phyloP scores from a whole-genome alignment of 2,329 filamentous ascomycete species.

The Colletotrichum caudatum region DNA sequence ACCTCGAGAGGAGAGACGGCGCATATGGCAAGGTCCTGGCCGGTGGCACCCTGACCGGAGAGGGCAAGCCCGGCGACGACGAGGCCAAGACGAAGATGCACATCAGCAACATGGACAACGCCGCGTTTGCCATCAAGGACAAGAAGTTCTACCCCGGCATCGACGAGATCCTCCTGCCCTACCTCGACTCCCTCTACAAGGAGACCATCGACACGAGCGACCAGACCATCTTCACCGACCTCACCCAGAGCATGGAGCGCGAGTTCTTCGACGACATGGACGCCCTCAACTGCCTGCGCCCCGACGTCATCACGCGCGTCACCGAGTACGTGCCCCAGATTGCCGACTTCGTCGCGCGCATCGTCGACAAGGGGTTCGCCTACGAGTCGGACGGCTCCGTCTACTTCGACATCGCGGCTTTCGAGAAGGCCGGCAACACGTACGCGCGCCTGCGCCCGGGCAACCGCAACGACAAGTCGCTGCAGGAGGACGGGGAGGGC shows the following conservation, averaged over 20 bases:
- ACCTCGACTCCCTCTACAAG: slow-evolving; percentile 79
- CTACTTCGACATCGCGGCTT: slow-evolving; percentile 91
- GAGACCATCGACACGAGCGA: slow-evolving; percentile 71
- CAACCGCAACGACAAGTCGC: slow-evolving; percentile 83
- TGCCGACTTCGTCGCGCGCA: slow-evolving; percentile 83
- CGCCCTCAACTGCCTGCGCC: slow-evolving; percentile 84
- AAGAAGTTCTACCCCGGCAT: slow-evolving; percentile 65
- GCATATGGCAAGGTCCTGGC: slow-evolving; percentile 67
- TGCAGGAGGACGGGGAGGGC: slow-evolving; percentile 91
- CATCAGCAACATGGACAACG: slow-evolving; percentile 71
- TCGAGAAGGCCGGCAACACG: slow-evolving; percentile 84
- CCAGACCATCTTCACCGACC: slow-evolving; percentile 83
- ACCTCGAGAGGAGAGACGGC: slow-evolving; percentile 61
- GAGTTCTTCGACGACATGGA: slow-evolving; percentile 91
- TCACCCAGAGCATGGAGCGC: slow-evolving; percentile 88
- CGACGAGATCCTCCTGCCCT: slow-evolving; percentile 80
- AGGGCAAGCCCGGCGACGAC: slow-evolving; percentile 76
- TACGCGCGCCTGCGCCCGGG: slow-evolving; percentile 90
- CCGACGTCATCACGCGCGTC: slow-evolving; percentile 87
- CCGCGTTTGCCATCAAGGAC: slow-evolving; percentile 62
- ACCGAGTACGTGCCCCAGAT: slow-evolving; percentile 93
- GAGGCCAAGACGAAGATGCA: slow-evolving; percentile 95
- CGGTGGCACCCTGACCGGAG: slow-evolving; percentile 66
- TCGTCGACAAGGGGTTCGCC: slow-evolving; percentile 87
- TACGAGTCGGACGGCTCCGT: slow-evolving; percentile 88